These are phyloP conservation scores for Ilyonectria robusta DNA, from an alignment of 2,329 filamentous ascomycete genomes.

Conservation along the genomic window DNA sequence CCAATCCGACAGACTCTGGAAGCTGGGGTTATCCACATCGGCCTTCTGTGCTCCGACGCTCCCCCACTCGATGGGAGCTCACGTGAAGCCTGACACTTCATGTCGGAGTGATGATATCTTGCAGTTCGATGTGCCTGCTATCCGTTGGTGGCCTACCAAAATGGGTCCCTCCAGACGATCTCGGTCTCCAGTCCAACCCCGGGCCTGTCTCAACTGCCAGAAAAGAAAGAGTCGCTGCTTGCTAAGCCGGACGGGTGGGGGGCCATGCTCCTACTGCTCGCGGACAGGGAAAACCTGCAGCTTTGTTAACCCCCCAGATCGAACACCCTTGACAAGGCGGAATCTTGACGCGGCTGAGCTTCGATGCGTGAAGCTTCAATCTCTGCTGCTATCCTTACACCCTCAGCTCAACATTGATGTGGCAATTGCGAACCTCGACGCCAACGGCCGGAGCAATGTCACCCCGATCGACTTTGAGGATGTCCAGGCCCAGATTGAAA, in stretches of 20 bases:
- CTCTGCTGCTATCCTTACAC: constrained; percentile 46
- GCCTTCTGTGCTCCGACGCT: constrained; percentile 22
- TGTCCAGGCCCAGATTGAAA: not conserved
- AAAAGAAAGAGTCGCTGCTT: constrained; percentile 44
- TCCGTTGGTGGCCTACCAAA: constrained; percentile 6
- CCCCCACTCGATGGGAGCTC: not conserved
- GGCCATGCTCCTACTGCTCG: constrained; percentile 46
- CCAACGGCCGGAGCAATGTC: not conserved
- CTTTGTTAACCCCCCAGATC: constrained; percentile 51
- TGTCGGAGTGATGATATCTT: constrained; percentile 7
- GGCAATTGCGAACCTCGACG: constrained; percentile 14
- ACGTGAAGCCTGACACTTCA: constrained; percentile 5
- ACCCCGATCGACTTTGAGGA: not conserved
- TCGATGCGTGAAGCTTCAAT: constrained; percentile 45
- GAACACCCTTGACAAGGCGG: constrained; percentile 53
- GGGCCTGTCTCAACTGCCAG: constrained; percentile 40
- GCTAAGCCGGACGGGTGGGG: constrained; percentile 36
- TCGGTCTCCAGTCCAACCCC: constrained; percentile 23
- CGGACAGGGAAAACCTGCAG: constrained; percentile 49
- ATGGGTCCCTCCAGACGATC: constrained; percentile 27
- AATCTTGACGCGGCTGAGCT: constrained; percentile 53
- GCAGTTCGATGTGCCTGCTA: constrained; percentile 1
- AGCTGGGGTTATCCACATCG: constrained; percentile 17
- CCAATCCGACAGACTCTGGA: not conserved
- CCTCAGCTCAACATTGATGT: constrained; percentile 48